Percentiles rank a stretch among this genome's conserved stretches.
Evolutionary conservation across 305 asterid species (phyloP).

Genomic region (Rubia balearica): DNA sequence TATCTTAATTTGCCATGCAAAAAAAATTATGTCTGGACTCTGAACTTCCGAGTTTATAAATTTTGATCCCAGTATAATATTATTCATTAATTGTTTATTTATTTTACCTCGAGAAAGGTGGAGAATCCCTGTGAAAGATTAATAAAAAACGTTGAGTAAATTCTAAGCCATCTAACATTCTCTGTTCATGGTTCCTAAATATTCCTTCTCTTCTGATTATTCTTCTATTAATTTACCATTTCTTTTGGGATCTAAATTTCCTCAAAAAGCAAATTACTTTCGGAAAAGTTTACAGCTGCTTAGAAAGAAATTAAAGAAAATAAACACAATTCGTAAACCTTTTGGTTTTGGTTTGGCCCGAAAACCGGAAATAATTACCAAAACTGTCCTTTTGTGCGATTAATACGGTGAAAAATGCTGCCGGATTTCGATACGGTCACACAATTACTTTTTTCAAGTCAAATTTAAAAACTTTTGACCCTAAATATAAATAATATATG

Average conservation of each 20-base stretch:
- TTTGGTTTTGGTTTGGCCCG: not conserved
- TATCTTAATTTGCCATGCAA: no score
- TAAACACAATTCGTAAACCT: not conserved
- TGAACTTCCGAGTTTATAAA: no score
- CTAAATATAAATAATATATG: no score
- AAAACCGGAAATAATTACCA: not conserved
- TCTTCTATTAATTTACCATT: not conserved
- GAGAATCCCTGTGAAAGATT: constrained; percentile 7
- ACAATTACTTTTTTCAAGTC: no score
- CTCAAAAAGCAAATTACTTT: constrained; percentile 1
- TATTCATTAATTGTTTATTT: not conserved
- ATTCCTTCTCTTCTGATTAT: not conserved
- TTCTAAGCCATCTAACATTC: constrained; percentile 18
- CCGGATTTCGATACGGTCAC: no score
- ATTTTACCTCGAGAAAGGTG: not conserved
- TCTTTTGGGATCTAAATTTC: constrained; percentile 3
- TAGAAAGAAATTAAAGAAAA: not conserved
- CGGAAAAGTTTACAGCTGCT: not conserved
- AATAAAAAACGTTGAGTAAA: constrained; percentile 10
- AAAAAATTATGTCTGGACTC: no score
- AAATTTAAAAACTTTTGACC: no score
- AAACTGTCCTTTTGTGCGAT: not conserved
- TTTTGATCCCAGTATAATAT: no score
- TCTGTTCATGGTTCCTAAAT: constrained; percentile 17
- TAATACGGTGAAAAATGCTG: no score